These are phyloP conservation scores for Globisporangium recalcitrans DNA, from an alignment of 352 stramenopile species.

Conservation along the genomic window DNA sequence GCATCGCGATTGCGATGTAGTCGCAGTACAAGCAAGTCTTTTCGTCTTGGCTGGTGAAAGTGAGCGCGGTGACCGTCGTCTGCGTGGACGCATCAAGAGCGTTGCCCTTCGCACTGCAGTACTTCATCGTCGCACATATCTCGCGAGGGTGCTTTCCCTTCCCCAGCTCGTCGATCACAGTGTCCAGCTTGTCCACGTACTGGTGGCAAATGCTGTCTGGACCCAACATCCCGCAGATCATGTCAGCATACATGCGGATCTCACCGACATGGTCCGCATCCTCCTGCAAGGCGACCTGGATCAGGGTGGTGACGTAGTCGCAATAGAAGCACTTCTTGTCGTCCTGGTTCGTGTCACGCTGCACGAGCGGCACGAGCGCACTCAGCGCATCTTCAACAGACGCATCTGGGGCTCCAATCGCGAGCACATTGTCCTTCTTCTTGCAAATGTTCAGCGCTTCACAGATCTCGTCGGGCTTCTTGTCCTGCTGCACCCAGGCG, in stretches of 20 bases:
- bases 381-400: conserved; percentile 12
- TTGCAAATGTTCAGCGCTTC: conserved; percentile 14
- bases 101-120: conserved; percentile 28
- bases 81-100: conserved; percentile 15
- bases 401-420: conserved; percentile 2
- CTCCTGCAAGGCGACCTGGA: conserved; percentile 53
- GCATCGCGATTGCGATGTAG: conserved; percentile 51
- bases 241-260: conserved; percentile 59
- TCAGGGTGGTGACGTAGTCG: conserved; percentile 50
- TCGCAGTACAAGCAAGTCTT: conserved; percentile 58
- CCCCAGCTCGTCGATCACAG: conserved; percentile 52
- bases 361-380: conserved; percentile 2
- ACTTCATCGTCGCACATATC: conserved; percentile 57
- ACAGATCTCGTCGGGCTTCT: conserved; percentile 12
- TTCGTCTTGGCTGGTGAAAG: conserved; percentile 17
- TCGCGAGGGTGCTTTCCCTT: conserved; percentile 58
- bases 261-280: conserved; percentile 46
- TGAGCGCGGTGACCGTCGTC: conserved; percentile 27
- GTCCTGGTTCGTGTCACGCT: conserved; percentile 1
- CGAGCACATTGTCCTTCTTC: conserved; percentile 5
- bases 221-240: conserved; percentile 71
- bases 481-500: conserved; percentile 8
- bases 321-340: conserved; percentile 51
- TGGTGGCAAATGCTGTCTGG: conserved; percentile 58
- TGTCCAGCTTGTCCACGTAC: conserved; percentile 68